Conservation (phyloP, 805 yeast species). For the Starmerella lactis-condensi region DNA sequence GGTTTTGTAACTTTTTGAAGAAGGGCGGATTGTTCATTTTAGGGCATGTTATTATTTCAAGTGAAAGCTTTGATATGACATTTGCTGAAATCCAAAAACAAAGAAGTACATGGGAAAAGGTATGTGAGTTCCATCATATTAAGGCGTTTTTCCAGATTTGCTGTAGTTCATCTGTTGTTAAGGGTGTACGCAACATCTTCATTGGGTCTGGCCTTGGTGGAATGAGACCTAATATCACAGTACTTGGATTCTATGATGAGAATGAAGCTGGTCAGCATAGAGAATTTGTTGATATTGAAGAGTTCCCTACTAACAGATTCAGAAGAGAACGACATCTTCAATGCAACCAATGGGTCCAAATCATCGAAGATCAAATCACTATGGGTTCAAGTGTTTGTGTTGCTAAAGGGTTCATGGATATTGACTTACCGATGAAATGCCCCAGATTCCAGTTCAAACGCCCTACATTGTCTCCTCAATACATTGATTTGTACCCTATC, state of each 20-base stretch:
- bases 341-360: constrained; percentile 74
- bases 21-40: constrained; percentile 86
- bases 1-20: constrained; percentile 82
- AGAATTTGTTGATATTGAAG: constrained; percentile 23
- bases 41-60: constrained; percentile 70
- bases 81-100: constrained; percentile 54
- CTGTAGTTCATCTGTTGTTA: constrained; percentile 66
- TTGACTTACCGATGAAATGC: constrained; percentile 38
- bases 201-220: constrained; percentile 96
- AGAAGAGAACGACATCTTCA: constrained; percentile 50
- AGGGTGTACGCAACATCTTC: constrained; percentile 90
- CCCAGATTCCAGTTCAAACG: constrained; percentile 17
- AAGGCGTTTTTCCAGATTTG: constrained; percentile 92
- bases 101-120: constrained; percentile 62
- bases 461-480: constrained; percentile 22
- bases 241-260: constrained; percentile 71
- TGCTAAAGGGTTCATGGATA: constrained; percentile 63
- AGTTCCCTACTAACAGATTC: constrained; percentile 63
- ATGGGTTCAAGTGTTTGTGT: constrained; percentile 86
- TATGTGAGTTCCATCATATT: constrained; percentile 57
- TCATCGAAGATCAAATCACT: constrained; percentile 72
- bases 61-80: constrained; percentile 38
- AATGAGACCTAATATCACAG: constrained; percentile 91
- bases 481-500: constrained; percentile 83
- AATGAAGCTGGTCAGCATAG: constrained; percentile 12